Conservation (phyloP, 2,329 filamentous ascomycete genomes). For the Fusarium sp. region DNA sequence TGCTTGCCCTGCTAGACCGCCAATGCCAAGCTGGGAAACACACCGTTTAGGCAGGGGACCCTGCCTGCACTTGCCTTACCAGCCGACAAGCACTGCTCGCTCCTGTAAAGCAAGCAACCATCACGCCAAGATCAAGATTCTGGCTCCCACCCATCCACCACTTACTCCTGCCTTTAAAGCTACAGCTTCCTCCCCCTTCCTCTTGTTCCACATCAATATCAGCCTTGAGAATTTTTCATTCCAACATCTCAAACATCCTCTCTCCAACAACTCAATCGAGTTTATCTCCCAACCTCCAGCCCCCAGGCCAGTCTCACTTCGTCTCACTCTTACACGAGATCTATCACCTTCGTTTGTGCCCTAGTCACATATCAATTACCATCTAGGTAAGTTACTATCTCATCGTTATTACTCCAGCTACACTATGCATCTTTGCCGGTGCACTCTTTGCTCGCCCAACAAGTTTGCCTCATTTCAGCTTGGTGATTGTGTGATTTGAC, state of each 20-base stretch:
- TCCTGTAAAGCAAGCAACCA: slow-evolving; percentile 28
- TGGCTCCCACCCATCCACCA: slow-evolving; percentile 13
- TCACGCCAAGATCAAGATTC: slow-evolving; percentile 32
- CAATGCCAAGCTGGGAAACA: slow-evolving; percentile 20
- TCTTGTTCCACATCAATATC: slow-evolving; percentile 32
- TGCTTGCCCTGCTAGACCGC: slow-evolving; percentile 35
- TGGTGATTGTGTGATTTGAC: neutral
- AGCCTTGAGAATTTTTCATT: slow-evolving; percentile 28
- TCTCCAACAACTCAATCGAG: slow-evolving; percentile 25
- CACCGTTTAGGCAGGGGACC: slow-evolving; percentile 15
- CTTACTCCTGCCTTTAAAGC: slow-evolving; percentile 39
- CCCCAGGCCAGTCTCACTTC: slow-evolving; percentile 25
- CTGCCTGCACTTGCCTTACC: slow-evolving; percentile 23
- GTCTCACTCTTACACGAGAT: slow-evolving; percentile 30
- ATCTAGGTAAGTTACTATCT: slow-evolving; percentile 16
- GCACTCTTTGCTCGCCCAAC: neutral
- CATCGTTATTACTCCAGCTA: neutral
- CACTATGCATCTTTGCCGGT: neutral
- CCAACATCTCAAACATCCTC: slow-evolving; percentile 37
- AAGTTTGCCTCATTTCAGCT: slow-evolving; percentile 12
- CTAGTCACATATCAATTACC: slow-evolving; percentile 32
- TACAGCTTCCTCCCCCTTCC: slow-evolving; percentile 32
- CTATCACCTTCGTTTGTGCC: slow-evolving; percentile 32
- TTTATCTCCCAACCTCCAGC: slow-evolving; percentile 5
- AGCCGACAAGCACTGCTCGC: slow-evolving; percentile 22